Percentiles rank a stretch among this genome's conserved stretches.
Conservation (phyloP, 1,284 basidiomycete species). For the Paramarasmius palmivorus region DNA sequence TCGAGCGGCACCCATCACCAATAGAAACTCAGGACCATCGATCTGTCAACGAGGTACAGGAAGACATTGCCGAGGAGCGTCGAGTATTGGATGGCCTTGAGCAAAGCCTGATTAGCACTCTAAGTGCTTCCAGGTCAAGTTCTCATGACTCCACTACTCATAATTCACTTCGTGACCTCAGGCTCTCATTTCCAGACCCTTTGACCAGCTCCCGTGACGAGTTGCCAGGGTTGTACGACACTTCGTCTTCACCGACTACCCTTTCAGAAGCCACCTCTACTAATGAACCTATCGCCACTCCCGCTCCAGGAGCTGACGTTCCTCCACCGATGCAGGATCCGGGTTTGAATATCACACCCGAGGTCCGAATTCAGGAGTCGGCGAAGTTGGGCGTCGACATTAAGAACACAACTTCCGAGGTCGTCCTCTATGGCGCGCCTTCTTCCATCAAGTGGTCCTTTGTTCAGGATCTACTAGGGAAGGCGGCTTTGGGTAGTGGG, state of each 20-base stretch:
- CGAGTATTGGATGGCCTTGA: slow-evolving; percentile 70
- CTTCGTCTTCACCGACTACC: slow-evolving; percentile 35
- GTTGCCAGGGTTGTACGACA: slow-evolving; percentile 53
- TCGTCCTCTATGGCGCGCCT: slow-evolving; percentile 63
- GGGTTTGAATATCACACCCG: slow-evolving; percentile 37
- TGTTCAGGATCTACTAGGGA: slow-evolving; percentile 52
- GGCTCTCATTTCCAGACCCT: slow-evolving; percentile 77
- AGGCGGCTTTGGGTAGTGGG: slow-evolving; percentile 16
- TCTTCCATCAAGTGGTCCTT: slow-evolving; percentile 58
- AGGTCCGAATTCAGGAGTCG: slow-evolving; percentile 33
- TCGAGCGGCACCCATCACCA: slow-evolving; percentile 23
- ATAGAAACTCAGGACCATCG: slow-evolving; percentile 26
- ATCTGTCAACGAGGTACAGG: slow-evolving; percentile 26
- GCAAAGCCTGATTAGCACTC: slow-evolving; percentile 76
- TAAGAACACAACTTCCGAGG: slow-evolving; percentile 30
- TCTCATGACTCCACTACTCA: slow-evolving; percentile 56
- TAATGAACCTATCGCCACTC: slow-evolving; percentile 21
- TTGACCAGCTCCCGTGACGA: slow-evolving; percentile 65
- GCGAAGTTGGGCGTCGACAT: slow-evolving; percentile 22
- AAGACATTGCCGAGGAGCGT: slow-evolving; percentile 55
- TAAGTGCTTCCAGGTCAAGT: slow-evolving; percentile 67
- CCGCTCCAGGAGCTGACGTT: slow-evolving; percentile 13
- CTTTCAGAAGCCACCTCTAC: slow-evolving; percentile 11
- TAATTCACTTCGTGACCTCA: slow-evolving; percentile 64
- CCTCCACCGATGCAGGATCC: slow-evolving; percentile 27